Evolutionary conservation across 106 monocot species (phyloP), one percentile per base, ranked within the genome.

Genomic region (Dendrobium catenatum): DNA sequence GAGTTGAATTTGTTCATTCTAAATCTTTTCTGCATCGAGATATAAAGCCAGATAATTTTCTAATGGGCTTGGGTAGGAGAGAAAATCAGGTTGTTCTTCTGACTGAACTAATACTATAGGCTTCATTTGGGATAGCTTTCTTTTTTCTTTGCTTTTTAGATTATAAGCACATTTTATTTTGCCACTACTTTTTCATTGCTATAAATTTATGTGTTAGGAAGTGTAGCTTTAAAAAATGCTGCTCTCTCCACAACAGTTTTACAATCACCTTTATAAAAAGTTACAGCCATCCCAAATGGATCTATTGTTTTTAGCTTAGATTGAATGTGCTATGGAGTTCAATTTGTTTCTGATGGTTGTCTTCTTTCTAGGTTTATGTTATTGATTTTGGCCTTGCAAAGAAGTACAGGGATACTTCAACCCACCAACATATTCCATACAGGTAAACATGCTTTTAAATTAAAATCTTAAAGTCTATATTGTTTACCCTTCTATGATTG

Each of bases 341-440:
- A 13, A 44, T 55, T 29, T n/a, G 9, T 41, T 43, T 77, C 1
- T 10, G 70, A 31, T 40, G 56, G 19, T 19, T 20, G 19, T 56
- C 59, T 27, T 83, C 42, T 47, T 9, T 43, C 41, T 72, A 91
- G 91, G 91, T 91, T 20, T 91, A 92, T 48, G 82, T 87, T 48
- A 89, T 92, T 82, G 91, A 92, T 72, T 92, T 89, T 87, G 91
- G 91, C 46, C 89, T 92, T 68, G 91, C 88, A 55, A 92, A 92
- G 85, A 89, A 89, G 77, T 92, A 92, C 43, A 87, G 89, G 75
- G 92, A 92, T 78, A 77, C 85, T 46, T 55, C 80, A 48, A 89
- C 87, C 42, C 87, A 89, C 37, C 89, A 88, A 37, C 92, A 92
- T 61, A 92, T 92, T 46, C 92, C 92, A 27, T 89, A 92, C 81